Percentiles rank a stretch among this genome's conserved stretches.
Conservation (phyloP, 768 basidiomycete species). For the Russula ochroleuca region DNA sequence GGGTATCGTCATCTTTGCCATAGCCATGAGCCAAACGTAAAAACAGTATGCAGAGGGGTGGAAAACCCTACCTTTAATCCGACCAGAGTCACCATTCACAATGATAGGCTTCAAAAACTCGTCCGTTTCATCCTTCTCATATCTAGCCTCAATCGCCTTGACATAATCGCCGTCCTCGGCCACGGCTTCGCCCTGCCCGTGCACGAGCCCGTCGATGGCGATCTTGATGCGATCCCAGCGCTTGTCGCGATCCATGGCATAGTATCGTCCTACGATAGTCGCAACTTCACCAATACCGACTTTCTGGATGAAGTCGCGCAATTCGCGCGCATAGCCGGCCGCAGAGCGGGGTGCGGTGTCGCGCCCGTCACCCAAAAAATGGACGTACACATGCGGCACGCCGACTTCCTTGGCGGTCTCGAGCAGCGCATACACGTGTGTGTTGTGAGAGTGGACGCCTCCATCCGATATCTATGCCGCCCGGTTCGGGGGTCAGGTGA, state of each 20-base stretch:
- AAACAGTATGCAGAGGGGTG: too few relatives aligned
- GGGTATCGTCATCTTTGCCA: constrained; percentile 69
- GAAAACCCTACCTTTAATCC: constrained; percentile 64
- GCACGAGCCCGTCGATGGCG: constrained; percentile 79
- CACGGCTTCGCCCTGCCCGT: constrained; percentile 48
- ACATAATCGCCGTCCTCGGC: constrained; percentile 58
- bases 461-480: constrained; percentile 76
- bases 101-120: constrained; percentile 97
- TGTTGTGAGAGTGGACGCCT: constrained; percentile 95
- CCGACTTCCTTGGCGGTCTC: constrained; percentile 83
- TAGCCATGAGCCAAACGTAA: not conserved
- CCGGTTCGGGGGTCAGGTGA: not conserved
- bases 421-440: constrained; percentile 83
- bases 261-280: constrained; percentile 87
- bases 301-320: constrained; percentile 72
- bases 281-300: constrained; percentile 77
- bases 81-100: constrained; percentile 68
- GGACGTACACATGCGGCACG: constrained; percentile 82
- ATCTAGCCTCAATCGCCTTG: constrained; percentile 64
- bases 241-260: constrained; percentile 96
- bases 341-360: constrained; percentile 90
- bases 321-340: constrained; percentile 67
- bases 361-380: constrained; percentile 93
- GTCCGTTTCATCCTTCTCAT: constrained; percentile 83
- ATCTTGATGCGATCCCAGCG: constrained; percentile 93